Base-by-base conservation (phyloP, 2,329 filamentous ascomycete genomes). In the Myriosclerotinia duriaeana region DNA sequence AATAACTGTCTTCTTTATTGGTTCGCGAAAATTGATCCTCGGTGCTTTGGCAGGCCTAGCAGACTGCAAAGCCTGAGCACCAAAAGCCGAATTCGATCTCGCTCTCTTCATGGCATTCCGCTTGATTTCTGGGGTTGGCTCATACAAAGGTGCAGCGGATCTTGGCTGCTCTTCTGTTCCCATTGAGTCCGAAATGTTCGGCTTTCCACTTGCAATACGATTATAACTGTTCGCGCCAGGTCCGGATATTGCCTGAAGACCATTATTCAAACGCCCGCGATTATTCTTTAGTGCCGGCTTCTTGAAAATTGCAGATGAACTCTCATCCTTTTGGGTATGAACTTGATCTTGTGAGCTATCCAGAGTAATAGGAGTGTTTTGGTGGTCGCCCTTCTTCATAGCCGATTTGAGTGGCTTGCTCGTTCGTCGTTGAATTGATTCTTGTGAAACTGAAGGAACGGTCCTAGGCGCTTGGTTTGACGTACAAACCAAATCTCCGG, bases 41-140 rank as follows among this genome's bases (percentile, higher is more conserved):
- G 64, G 67, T 48, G 53, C 56, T 64, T 68, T 68, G 5, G 46
- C 44, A 15, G 66, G 48, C 38, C 38, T 52, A 5, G 2, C 26
- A 11, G 62, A 17, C 4, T 65, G 64, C n/a, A 50, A 5, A 26
- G 34, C 40, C 30, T 17, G 20, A n/a, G 26, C 42, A 12, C 5
- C 48, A 48, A 55, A 26, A 38, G 58, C 53, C 11, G 40, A 52
- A 60, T 26, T 58, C 15, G 54, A 56, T 48, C 65, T 61, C 30
- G 60, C 53, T 60, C 67, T 69, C 40, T 69, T 69, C 30, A 52
- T 30, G 5, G 53, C 50, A n/a, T 68, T 68, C 14, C 53, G 63
- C 44, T 52, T 56, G 8, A 65, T 56, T 11, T 55, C 53, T 15
- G 63, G 53, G 38, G 40, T 44, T 30, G 63, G 63, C 11, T 58